Conservation (phyloP, 2,329 filamentous ascomycete genomes). For the Aspergillus fructus region DNA sequence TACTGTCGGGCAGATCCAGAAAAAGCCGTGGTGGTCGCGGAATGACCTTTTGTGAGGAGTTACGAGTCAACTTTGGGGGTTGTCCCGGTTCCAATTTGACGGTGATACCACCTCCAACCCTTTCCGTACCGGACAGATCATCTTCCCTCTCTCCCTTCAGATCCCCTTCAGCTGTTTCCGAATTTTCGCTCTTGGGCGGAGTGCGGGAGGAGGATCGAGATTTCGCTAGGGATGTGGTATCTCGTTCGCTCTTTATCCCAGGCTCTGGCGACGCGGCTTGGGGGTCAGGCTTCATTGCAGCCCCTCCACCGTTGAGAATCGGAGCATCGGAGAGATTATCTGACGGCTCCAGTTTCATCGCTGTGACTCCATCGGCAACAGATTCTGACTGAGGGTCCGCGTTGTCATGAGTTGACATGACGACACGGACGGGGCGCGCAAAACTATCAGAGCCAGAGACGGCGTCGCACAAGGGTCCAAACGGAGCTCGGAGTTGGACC, state of each 20-base stretch:
- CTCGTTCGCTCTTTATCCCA: conserved; percentile 16
- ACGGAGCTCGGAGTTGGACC: not conserved
- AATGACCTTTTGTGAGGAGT: conserved; percentile 68
- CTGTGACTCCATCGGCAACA: conserved; percentile 37
- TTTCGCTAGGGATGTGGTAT: conserved; percentile 21
- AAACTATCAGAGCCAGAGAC: conserved; percentile 17
- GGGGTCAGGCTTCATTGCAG: conserved; percentile 22
- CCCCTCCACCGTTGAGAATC: conserved; percentile 24
- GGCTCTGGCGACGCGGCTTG: conserved; percentile 18
- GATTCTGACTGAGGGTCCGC: conserved; percentile 38
- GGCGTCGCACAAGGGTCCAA: not conserved
- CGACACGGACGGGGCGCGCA: conserved; percentile 34
- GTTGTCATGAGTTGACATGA: conserved; percentile 44
- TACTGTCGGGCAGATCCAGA: conserved; percentile 73
- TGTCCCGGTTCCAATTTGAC: conserved; percentile 65
- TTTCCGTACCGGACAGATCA: conserved; percentile 34
- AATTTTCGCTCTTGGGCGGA: conserved; percentile 32
- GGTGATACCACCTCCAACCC: conserved; percentile 60
- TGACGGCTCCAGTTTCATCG: conserved; percentile 33
- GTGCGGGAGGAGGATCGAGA: conserved; percentile 24
- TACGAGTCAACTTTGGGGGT: conserved; percentile 70
- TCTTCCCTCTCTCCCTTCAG: conserved; percentile 26
- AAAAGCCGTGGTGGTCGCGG: conserved; percentile 67
- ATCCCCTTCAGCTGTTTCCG: conserved; percentile 17
- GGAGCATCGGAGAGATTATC: conserved; percentile 23